Base-by-base conservation (phyloP, 192 early-diverging fungal genomes). In the Dimargaris xerosporica region DNA sequence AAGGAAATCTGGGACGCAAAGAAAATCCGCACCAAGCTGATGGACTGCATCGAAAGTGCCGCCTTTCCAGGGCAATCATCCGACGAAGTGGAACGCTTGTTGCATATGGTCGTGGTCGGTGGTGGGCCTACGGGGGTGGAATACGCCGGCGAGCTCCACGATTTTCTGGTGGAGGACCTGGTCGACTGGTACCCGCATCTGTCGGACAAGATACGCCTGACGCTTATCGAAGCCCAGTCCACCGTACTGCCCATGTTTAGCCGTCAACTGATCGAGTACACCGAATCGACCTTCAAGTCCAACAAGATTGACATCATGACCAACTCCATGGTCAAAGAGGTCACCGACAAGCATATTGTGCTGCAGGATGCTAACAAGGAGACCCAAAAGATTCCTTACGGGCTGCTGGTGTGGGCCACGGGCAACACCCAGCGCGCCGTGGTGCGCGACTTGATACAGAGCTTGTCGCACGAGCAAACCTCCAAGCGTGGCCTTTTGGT, bases 91-190 rank as follows among this genome's bases (percentile, higher is more conserved):
- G 72, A 77, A 31, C 73, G 79, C 10, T 64, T 84, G 54, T 66
- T 94, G 61, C 88, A 91, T 65, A 89, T 94, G 67, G 89, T 84
- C 1, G 81, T 91, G 2, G 87, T 92, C 7, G 92, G 92, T 15
- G 92, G 90, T 46, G 91, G 91, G 1, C 90, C 91, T 13, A 94
- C 91, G 0, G 84, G 86, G 23, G 74, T 86, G 39, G 85, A 88
- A 67, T 85, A 81, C 44, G 82, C 83, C 21, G 80, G 78, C 30
- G 87, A 88, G 68, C 66, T 91, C 64, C 83, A 82, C 65, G 91
- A 94, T 69, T 87, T 94, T 61, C 76, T 94, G 68, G 72, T 80
- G 10, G 87, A 92, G 64, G 89, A 92, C 68, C 72, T 91, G 65
- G 73, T 80, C 42, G 73, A 83, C 62, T 71, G 86, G 29, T 93